Evolutionary conservation across 2,329 filamentous ascomycete genomes (phyloP).

Genomic region (Phaeomoniella chlamydospora): DNA sequence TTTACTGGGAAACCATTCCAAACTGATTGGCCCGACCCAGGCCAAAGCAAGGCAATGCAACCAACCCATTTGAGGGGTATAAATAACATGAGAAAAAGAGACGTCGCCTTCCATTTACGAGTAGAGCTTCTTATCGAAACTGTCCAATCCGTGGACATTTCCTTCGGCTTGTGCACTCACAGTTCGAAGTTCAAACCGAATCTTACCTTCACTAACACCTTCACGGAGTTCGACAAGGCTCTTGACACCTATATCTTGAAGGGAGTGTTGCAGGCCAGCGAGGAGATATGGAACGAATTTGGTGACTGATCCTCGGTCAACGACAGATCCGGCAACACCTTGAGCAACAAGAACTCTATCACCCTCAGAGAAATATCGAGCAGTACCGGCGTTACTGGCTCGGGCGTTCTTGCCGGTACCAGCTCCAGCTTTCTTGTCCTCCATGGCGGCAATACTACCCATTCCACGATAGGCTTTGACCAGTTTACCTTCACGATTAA

Average conservation of each 20-base stretch:
- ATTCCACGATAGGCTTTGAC: slow-evolving; percentile 99
- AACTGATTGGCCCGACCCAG: no score
- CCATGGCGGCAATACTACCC: slow-evolving; percentile 98
- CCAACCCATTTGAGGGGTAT: no score
- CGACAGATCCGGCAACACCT: slow-evolving; percentile 66
- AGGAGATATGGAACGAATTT: slow-evolving; percentile 95
- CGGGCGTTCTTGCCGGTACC: slow-evolving; percentile 51
- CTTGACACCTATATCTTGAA: slow-evolving; percentile 86
- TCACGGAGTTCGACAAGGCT: slow-evolving; percentile 66
- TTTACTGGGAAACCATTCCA: no score
- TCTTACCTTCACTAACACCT: slow-evolving; percentile 55
- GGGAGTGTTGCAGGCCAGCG: slow-evolving; percentile 88
- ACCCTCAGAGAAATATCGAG: slow-evolving; percentile 95
- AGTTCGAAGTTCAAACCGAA: slow-evolving; percentile 88
- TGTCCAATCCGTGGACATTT: slow-evolving; percentile 90
- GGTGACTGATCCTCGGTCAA: slow-evolving; percentile 56
- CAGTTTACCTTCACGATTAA: slow-evolving; percentile 90
- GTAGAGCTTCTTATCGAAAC: slow-evolving; percentile 99
- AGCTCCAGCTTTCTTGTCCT: slow-evolving; percentile 86
- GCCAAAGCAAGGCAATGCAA: slow-evolving; percentile 1
- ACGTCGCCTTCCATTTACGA: slow-evolving; percentile 39
- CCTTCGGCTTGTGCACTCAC: slow-evolving; percentile 92
- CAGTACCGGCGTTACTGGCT: slow-evolving; percentile 80
- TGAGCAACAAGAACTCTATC: slow-evolving; percentile 91
- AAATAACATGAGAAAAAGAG: slow-evolving; percentile 8